These are phyloP conservation scores for Ilyonectria mors-panacis DNA, from an alignment of 2,329 filamentous ascomycete genomes.

Conservation along the genomic window DNA sequence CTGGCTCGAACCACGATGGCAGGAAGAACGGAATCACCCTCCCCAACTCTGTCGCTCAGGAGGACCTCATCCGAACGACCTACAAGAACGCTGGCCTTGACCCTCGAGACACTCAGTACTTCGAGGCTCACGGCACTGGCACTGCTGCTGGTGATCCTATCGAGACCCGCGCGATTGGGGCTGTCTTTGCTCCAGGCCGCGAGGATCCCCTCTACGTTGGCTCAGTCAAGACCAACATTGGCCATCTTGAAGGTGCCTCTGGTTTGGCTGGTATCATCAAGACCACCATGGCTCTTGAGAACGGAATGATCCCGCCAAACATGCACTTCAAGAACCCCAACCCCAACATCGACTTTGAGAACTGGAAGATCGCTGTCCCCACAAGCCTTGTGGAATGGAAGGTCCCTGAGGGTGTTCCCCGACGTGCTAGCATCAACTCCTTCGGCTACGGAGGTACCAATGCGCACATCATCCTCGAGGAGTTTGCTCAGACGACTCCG, in stretches of 20 bases:
- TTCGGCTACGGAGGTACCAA: slow-evolving; percentile 50
- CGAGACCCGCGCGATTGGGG: slow-evolving; percentile 62
- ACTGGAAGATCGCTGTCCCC: slow-evolving; percentile 43
- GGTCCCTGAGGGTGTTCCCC: slow-evolving; percentile 27
- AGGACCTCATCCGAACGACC: slow-evolving; percentile 22
- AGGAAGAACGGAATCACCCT: slow-evolving; percentile 55
- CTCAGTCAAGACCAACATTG: slow-evolving; percentile 47
- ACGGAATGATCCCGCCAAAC: slow-evolving; percentile 40
- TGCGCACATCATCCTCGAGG: slow-evolving; percentile 44
- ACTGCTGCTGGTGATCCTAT: slow-evolving; percentile 68
- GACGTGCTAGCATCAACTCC: slow-evolving; percentile 45
- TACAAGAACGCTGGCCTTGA: slow-evolving; percentile 33
- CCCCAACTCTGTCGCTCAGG: slow-evolving; percentile 29
- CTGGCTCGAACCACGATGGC: slow-evolving; percentile 26
- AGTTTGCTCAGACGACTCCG: slow-evolving; percentile 29
- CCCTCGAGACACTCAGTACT: slow-evolving; percentile 37
- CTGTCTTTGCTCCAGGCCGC: slow-evolving; percentile 25
- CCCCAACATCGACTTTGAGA: slow-evolving; percentile 45
- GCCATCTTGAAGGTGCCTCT: slow-evolving; percentile 43
- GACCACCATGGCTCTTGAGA: slow-evolving; percentile 41
- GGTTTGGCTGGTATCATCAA: slow-evolving; percentile 45
- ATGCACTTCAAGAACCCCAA: slow-evolving; percentile 39
- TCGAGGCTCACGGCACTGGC: slow-evolving; percentile 68
- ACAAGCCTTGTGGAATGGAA: slow-evolving; percentile 33
- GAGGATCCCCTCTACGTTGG: slow-evolving; percentile 29